A percentile compares a stretch with the other conserved stretches of the same genome.
These are phyloP conservation scores for Naganishia sp. DNA, from an alignment of 1,284 basidiomycete species.

Conservation along the genomic window DNA sequence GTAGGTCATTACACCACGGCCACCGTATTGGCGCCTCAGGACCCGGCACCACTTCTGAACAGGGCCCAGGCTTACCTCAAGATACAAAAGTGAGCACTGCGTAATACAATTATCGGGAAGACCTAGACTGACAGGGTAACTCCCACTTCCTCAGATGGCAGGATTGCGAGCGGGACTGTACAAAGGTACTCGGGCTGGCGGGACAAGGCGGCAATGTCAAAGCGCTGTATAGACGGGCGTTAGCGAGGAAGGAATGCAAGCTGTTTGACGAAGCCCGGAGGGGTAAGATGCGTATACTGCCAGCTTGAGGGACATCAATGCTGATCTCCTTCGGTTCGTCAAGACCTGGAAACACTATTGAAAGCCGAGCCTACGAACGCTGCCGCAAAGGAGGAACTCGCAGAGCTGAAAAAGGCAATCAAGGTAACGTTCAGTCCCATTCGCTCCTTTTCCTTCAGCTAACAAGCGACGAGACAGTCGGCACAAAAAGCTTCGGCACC, in stretches of 20 bases:
- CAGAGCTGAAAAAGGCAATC: conserved; percentile 37
- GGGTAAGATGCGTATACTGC: conserved; percentile 35
- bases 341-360: conserved; percentile 42
- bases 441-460: background rate
- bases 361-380: conserved; percentile 41
- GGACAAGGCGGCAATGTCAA: conserved; percentile 43
- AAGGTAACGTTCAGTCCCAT: conserved; percentile 1
- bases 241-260: conserved; percentile 45
- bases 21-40: conserved; percentile 40
- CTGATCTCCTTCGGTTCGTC: too few relatives aligned
- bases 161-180: conserved; percentile 51
- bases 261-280: conserved; percentile 38
- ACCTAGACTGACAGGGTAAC: background rate
- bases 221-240: conserved; percentile 47
- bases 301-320: too few relatives aligned
- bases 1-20: conserved; percentile 48
- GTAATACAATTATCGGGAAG: background rate
- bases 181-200: conserved; percentile 39
- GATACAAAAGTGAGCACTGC: conserved; percentile 47
- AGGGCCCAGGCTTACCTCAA: conserved; percentile 52
- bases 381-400: conserved; percentile 41
- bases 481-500: background rate
- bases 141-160: conserved; percentile 37
- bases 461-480: background rate
- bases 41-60: conserved; percentile 47